Base-by-base conservation (phyloP, 495 filamentous ascomycete genomes). In the Aspergillus baeticus region DNA sequence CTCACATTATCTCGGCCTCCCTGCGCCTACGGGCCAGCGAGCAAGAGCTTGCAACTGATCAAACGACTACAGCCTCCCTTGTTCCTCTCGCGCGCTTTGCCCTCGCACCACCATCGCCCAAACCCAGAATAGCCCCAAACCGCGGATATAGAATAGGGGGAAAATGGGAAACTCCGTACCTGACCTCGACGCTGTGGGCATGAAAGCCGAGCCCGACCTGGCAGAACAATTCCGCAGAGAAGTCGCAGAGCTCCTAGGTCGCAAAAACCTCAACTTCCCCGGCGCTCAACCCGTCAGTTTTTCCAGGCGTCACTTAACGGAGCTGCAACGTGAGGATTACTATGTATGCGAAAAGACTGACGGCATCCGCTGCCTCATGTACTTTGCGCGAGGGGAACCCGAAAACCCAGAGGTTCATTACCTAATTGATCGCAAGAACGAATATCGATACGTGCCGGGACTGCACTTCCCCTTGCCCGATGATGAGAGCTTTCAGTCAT, bases 331-430 rank as follows among this genome's bases (percentile, higher is more conserved):
- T 36, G 76, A 86, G 50, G 94, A 98, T 69, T 98, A 97, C 74
- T 98, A 90, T 66, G 89, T 98, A 60, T 97, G 94, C 77, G 94
- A 98, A 73, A 98, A 98, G 73, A 96, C 93, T 0, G 94, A 98
- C 66, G 94, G 94, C 34, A 91, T 98, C 63, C 86, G 94, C 38
- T 97, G 92, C 69, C 81, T 98, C 18, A 84, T 98, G 67, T 98
- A 93, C 78, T 86, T 92, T 58, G 88, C 89, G 56, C 65, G 69
- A 41, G 76, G 77, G 10, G 77, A 77, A 31, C 65, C 72, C 21
- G 72, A 81, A 10, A 60, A 59, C 8, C 74, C 79, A 6, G 79
- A 88, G 54, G 81, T 84, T 47, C 77, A 83, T 58, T 96, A 95
- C 78, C 77, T 98, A 55, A 96, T 98, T 72, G 94, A 98, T 70